A percentile compares a stretch with the other conserved stretches of the same genome.
Conservation (phyloP, 176 grass and related monocot genomes). For the Avena insularis region DNA sequence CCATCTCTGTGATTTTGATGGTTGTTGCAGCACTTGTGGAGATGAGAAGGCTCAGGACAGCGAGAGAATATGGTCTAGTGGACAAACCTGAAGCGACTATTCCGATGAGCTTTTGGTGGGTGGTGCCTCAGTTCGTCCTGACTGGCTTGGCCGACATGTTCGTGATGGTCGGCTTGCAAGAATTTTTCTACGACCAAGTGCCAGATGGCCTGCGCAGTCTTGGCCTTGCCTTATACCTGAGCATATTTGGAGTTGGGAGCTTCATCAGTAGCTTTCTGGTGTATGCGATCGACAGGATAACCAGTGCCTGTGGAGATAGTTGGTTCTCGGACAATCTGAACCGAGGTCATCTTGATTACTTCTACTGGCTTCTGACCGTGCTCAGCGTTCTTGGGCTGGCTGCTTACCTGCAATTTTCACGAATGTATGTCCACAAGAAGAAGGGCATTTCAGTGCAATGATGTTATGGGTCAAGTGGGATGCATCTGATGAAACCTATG, state of each 20-base stretch:
- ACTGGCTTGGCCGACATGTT: slow-evolving; percentile 52
- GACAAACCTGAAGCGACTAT: slow-evolving; percentile 46
- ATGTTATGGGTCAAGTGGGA: not conserved
- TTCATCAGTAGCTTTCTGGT: slow-evolving; percentile 52
- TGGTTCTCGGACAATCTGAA: slow-evolving; percentile 69
- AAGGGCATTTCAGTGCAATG: slow-evolving; percentile 32
- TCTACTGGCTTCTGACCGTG: slow-evolving; percentile 61
- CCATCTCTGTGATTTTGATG: slow-evolving; percentile 50
- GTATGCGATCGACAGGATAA: slow-evolving; percentile 53
- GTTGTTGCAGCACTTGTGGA: slow-evolving; percentile 58
- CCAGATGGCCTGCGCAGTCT: slow-evolving; percentile 59
- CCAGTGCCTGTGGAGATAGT: slow-evolving; percentile 36
- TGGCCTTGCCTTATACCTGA: slow-evolving; percentile 59
- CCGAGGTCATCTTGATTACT: slow-evolving; percentile 61
- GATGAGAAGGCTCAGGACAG: slow-evolving; percentile 55
- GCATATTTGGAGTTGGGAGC: slow-evolving; percentile 45
- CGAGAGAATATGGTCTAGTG: slow-evolving; percentile 51
- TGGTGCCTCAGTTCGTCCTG: slow-evolving; percentile 59
- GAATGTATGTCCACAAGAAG: slow-evolving; percentile 46
- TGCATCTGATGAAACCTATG: not conserved
- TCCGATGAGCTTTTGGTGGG: slow-evolving; percentile 70
- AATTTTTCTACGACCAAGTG: slow-evolving; percentile 75
- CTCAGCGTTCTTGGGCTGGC: slow-evolving; percentile 51
- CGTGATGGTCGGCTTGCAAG: slow-evolving; percentile 61
- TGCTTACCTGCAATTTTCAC: slow-evolving; percentile 46